Percentiles rank a stretch among this genome's conserved stretches.
Evolutionary conservation across 306 rosid genomes (phyloP).

Genomic region (Psophocarpus tetragonolobus): DNA sequence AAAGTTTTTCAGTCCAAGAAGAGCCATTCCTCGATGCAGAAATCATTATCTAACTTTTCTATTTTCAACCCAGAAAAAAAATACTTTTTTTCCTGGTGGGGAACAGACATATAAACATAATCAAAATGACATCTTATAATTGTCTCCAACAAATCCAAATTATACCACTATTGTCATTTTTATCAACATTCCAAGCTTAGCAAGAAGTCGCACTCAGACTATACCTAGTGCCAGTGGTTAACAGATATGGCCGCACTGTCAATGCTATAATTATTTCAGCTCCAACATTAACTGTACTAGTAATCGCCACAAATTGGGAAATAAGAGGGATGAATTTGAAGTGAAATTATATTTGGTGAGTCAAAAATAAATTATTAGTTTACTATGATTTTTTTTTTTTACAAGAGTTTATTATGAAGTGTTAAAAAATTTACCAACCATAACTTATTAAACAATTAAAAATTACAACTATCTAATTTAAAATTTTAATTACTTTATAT

Average conservation of each 20-base stretch:
- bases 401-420: no score
- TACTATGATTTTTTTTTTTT: no score
- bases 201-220: conserved; percentile 10
- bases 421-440: no score
- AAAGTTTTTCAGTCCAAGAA: not conserved
- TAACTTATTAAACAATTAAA: no score
- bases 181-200: not conserved
- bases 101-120: not conserved
- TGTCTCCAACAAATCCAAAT: conserved; percentile 26
- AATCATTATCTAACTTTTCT: not conserved
- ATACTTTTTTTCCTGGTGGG: not conserved
- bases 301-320: not conserved
- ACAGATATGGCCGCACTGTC: not conserved
- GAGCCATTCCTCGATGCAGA: not conserved
- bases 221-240: not conserved
- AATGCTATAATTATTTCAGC: conserved; percentile 22
- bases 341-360: not conserved
- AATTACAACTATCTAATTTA: no score
- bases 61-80: not conserved
- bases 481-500: no score
- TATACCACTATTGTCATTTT: not conserved
- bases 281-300: conserved; percentile 22
- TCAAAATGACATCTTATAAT: not conserved
- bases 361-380: not conserved
- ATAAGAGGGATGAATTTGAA: not conserved